Conservation (phyloP, 2,329 filamentous ascomycete species). For the Tolypocladium paradoxum region DNA sequence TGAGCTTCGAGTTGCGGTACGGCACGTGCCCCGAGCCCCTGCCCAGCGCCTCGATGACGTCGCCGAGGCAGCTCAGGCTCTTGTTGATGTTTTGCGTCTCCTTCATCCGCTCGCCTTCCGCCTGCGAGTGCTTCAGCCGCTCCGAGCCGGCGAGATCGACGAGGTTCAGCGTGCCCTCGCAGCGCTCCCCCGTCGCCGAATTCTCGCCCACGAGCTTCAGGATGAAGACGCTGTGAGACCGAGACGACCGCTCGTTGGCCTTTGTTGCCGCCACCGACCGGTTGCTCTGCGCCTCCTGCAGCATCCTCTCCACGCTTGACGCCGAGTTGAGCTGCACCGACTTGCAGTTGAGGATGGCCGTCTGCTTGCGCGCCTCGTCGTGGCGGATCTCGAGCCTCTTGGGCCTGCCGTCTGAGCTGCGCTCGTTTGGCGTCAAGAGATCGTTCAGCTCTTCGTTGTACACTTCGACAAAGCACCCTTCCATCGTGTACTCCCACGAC, state of each 20-base stretch:
- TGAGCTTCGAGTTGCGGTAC: slow-evolving; percentile 94
- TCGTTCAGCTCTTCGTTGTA: slow-evolving; percentile 98
- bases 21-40: slow-evolving; percentile 76
- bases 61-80: slow-evolving; percentile 80
- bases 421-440: slow-evolving; percentile 48
- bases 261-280: slow-evolving; percentile 93
- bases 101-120: slow-evolving; percentile 75
- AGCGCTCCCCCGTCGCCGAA: slow-evolving; percentile 64
- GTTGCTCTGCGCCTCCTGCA: slow-evolving; percentile 73
- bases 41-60: slow-evolving; percentile 90
- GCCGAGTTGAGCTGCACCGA: slow-evolving; percentile 69
- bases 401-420: slow-evolving; percentile 53
- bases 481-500: slow-evolving; percentile 90
- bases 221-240: slow-evolving; percentile 94
- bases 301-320: slow-evolving; percentile 66
- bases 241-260: slow-evolving; percentile 87
- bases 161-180: slow-evolving; percentile 87
- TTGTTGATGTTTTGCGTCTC: slow-evolving; percentile 98
- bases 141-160: slow-evolving; percentile 94
- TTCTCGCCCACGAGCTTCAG: slow-evolving; percentile 69
- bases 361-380: slow-evolving; percentile 71
- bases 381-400: slow-evolving; percentile 86
- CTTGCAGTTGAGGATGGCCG: slow-evolving; percentile 69
- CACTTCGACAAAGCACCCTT: slow-evolving; percentile 91
- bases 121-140: slow-evolving; percentile 75